Evolutionary conservation across 345 rosid species (phyloP), one percentile per base, ranked within the genome.

Genomic region (Murraya paniculata): DNA sequence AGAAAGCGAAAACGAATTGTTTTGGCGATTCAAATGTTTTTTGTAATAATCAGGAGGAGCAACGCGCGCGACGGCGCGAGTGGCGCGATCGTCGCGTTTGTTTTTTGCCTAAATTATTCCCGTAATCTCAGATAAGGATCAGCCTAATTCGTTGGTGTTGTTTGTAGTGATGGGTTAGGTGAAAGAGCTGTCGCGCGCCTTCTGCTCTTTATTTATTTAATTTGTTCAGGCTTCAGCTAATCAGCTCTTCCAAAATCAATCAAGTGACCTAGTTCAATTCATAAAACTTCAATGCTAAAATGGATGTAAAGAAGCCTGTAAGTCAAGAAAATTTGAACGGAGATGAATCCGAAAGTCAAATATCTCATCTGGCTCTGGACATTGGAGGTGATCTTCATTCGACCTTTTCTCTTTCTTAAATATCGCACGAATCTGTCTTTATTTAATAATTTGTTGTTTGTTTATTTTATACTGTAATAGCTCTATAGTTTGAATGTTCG

Each of bases 341-440:
- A 2, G 19, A 8, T 57, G 74, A 85, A 71, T 61, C 79, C 64
- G 60, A 57, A 30, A 36, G 77, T 74, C 93, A 82, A 82, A 86
- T 85, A 71, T 88, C 95, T 82, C 98, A 89, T 82, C 81, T 94
- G 89, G 91, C 97, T 78, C 86, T 94, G 74, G 98, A 94, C 85
- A 92, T 94, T 78, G 98, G 98, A 92, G 98, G 97, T 91, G 60
- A 55, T 65, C 22, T 72, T 80, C 64, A 48, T 30, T 62, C 39
- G 59, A 7, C 19, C 11, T 41, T 50, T 48, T 35, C 28, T 9
- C 4, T 3, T 2, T 21, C 21, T 30, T 28, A 4, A 45, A 45
- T 18, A 1, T 61, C 21, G 6, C 4, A 13, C 31, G 76, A 35
- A 35, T 72, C n/a, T 57, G 4, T 36, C 19, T 21, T 41, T 28